Evolutionary conservation across 164 flowering plant genomes (phyloP).

Genomic region (Litsea cubeba): DNA sequence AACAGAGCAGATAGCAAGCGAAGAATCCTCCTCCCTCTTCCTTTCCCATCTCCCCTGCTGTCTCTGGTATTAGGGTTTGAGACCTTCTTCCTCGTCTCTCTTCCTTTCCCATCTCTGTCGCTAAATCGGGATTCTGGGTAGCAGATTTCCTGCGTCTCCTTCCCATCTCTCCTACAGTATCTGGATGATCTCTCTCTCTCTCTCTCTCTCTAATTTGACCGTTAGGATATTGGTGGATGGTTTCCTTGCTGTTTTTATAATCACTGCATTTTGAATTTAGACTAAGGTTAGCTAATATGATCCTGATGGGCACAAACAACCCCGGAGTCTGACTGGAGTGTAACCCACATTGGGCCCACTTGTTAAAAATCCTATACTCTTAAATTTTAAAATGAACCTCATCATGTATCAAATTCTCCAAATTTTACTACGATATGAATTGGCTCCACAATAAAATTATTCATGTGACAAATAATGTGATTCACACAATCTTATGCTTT

Average conservation of each 20-base stretch:
- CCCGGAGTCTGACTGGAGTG: too few species aligned
- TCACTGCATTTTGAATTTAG: too few species aligned
- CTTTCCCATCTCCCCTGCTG: background rate
- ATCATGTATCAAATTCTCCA: too few species aligned
- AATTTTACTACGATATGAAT: too few species aligned
- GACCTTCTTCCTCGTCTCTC: conserved; percentile 13
- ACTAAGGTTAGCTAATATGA: too few species aligned
- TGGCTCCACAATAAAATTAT: too few species aligned
- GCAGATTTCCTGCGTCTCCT: background rate
- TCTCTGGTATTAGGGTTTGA: conserved; percentile 12
- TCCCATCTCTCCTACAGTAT: conserved; percentile 17
- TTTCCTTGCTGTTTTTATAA: background rate
- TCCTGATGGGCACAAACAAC: too few species aligned
- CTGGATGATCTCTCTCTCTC: background rate
- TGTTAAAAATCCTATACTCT: too few species aligned
- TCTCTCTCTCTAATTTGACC: conserved; percentile 4
- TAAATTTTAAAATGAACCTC: too few species aligned
- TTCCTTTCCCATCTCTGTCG: conserved; percentile 21
- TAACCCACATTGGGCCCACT: too few species aligned
- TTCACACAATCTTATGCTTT: too few species aligned
- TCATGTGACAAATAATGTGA: too few species aligned
- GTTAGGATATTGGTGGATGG: conserved; percentile 1
- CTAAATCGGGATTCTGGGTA: background rate
- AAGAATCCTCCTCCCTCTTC: conserved; percentile 38
- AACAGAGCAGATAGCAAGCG: conserved; percentile 75